Evolutionary conservation across 176 grass and related monocot genomes (phyloP).

Genomic region (Lolium rigidum): DNA sequence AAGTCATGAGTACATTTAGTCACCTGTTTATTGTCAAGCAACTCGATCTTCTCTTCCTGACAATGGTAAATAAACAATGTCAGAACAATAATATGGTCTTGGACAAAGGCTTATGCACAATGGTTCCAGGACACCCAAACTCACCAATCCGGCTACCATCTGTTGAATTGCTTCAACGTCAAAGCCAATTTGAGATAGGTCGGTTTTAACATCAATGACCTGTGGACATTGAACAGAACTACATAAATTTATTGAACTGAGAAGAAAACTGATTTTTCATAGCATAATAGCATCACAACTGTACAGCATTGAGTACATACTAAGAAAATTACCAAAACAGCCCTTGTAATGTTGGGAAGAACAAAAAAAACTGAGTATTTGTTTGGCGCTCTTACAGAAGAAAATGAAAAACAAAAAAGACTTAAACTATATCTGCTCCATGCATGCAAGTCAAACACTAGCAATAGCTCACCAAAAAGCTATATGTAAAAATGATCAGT

Average conservation of each 20-base stretch:
- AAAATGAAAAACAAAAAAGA: slow-evolving; percentile 15
- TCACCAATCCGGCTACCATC: slow-evolving; percentile 90
- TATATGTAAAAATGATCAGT: not conserved
- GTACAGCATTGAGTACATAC: not conserved
- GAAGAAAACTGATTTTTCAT: not conserved
- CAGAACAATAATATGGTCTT: slow-evolving; percentile 25
- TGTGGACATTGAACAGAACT: slow-evolving; percentile 47
- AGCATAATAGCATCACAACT: slow-evolving; percentile 22
- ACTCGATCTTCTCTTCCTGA: slow-evolving; percentile 92
- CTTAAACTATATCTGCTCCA: not conserved
- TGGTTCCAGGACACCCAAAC: slow-evolving; percentile 35
- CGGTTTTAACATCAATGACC: slow-evolving; percentile 80
- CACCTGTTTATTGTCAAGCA: slow-evolving; percentile 96
- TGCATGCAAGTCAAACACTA: slow-evolving; percentile 1
- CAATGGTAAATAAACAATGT: slow-evolving; percentile 35
- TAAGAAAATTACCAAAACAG: not conserved
- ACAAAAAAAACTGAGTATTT: slow-evolving; percentile 24
- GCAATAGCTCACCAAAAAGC: not conserved
- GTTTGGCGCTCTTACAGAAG: not conserved
- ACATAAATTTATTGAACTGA: slow-evolving; percentile 32
- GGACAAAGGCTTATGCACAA: slow-evolving; percentile 26
- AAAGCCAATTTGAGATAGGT: slow-evolving; percentile 91
- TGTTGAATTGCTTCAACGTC: slow-evolving; percentile 83
- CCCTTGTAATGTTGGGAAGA: slow-evolving; percentile 13
- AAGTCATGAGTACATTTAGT: slow-evolving; percentile 6